Evolutionary conservation across 306 rosid species (phyloP).

Genomic region (Benincasa hispida): DNA sequence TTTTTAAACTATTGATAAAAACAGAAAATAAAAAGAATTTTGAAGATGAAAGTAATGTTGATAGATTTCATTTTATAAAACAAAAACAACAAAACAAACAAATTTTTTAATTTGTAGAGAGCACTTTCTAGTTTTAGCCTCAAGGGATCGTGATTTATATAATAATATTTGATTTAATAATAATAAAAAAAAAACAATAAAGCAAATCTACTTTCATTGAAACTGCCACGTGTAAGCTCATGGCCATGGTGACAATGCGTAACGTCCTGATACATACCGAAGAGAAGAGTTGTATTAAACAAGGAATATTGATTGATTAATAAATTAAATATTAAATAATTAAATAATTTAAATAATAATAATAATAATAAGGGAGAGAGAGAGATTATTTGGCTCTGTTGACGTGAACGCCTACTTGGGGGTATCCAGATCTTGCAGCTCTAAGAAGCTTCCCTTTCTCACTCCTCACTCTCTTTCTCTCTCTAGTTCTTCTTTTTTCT

Average conservation of each 20-base stretch:
- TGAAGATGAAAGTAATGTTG: too few species aligned
- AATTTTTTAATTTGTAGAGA: too few species aligned
- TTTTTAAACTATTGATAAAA: too few species aligned
- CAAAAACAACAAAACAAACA: too few species aligned
- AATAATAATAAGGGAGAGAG: not conserved
- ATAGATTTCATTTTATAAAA: too few species aligned
- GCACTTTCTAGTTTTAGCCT: too few species aligned
- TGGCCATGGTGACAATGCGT: not conserved
- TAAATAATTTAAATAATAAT: not conserved
- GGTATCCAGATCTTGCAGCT: conserved; percentile 9
- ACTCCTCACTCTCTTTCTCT: not conserved
- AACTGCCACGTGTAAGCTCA: not conserved
- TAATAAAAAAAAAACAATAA: too few species aligned
- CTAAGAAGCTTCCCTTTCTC: conserved; percentile 5
- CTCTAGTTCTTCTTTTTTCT: not conserved
- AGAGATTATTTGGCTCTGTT: not conserved
- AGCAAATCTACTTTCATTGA: not conserved
- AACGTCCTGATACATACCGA: not conserved
- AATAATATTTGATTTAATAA: too few species aligned
- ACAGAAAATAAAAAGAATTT: too few species aligned
- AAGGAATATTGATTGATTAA: not conserved
- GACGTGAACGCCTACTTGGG: not conserved
- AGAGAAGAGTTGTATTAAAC: not conserved
- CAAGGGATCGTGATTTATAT: too few species aligned
- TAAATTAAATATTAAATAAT: not conserved